phyloP scores from a whole-genome alignment of 257 asterid genomes.

The Prunella vulgaris region DNA sequence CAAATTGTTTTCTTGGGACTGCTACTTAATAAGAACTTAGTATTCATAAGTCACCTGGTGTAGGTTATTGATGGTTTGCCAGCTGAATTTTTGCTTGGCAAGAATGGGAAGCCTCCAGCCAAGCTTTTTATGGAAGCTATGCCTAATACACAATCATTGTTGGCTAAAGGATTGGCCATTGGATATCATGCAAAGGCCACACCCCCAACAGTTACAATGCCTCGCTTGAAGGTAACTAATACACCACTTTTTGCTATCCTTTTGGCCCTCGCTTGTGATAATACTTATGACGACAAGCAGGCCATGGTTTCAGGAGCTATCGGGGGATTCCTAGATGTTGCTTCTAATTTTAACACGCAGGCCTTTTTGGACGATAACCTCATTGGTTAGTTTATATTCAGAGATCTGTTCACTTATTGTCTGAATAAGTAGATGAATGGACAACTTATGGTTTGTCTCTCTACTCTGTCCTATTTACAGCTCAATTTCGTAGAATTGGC shows the following conservation, averaged over 20 bases:
- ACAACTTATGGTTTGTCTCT: constrained; percentile 17
- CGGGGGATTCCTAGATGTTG: constrained; percentile 90
- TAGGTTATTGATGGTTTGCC: constrained; percentile 95
- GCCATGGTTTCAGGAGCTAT: constrained; percentile 95
- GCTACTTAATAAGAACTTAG: background rate
- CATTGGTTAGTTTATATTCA: constrained; percentile 57
- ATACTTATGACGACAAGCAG: constrained; percentile 31
- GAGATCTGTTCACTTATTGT: background rate
- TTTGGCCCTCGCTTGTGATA: background rate
- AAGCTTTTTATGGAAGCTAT: constrained; percentile 60
- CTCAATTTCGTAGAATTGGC: constrained; percentile 67
- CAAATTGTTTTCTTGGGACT: constrained; percentile 5
- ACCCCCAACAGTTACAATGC: constrained; percentile 97
- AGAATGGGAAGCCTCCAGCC: constrained; percentile 64
- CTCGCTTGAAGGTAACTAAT: constrained; percentile 74
- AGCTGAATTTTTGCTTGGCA: constrained; percentile 90
- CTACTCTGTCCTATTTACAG: constrained; percentile 38
- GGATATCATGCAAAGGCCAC: constrained; percentile 96
- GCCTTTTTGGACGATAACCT: constrained; percentile 86
- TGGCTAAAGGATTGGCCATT: constrained; percentile 59
- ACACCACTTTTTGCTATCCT: background rate
- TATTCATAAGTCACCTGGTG: constrained; percentile 5
- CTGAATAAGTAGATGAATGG: constrained; percentile 1
- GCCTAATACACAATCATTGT: constrained; percentile 82
- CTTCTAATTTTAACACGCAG: constrained; percentile 83